Evolutionary conservation across 495 filamentous ascomycete genomes (phyloP).

Genomic region (Trichoderma orchidacearum): DNA sequence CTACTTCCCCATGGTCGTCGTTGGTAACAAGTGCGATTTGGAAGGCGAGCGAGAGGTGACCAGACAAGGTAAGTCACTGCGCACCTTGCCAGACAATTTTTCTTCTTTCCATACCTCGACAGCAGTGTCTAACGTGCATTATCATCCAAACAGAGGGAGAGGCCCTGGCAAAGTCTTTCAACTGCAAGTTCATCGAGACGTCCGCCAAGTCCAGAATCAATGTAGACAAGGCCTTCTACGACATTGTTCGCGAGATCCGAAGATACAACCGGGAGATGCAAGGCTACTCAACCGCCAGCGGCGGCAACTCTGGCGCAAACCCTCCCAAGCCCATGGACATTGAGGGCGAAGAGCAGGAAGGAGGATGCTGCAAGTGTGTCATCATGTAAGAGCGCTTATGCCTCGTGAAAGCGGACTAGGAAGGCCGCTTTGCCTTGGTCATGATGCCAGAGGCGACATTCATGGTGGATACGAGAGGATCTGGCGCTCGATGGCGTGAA

Average conservation of each 20-base stretch:
- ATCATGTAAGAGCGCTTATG: constrained; percentile 58
- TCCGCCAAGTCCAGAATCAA: constrained; percentile 97
- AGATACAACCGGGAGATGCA: constrained; percentile 97
- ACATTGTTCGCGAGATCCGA: constrained; percentile 93
- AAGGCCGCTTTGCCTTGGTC: background rate
- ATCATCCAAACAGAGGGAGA: constrained; percentile 60
- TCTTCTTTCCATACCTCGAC: no score
- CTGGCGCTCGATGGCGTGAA: background rate
- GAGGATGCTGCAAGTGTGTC: constrained; percentile 82
- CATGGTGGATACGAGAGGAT: background rate
- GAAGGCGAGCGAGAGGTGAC: constrained; percentile 82
- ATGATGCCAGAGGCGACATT: background rate
- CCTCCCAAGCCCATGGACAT: constrained; percentile 65
- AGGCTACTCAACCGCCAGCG: constrained; percentile 55
- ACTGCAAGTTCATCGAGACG: constrained; percentile 97
- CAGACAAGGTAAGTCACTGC: constrained; percentile 57
- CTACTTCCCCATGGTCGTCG: constrained; percentile 97
- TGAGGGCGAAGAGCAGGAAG: constrained; percentile 51
- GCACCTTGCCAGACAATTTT: no score
- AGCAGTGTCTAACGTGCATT: background rate
- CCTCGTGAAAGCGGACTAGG: background rate
- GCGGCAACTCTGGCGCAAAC: constrained; percentile 44
- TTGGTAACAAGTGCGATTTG: constrained; percentile 99
- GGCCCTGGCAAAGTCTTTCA: constrained; percentile 70
- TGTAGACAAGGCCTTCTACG: constrained; percentile 96